These are phyloP conservation scores for Boletus rubroflammeus DNA, from an alignment of 768 basidiomycete genomes.

Conservation along the genomic window DNA sequence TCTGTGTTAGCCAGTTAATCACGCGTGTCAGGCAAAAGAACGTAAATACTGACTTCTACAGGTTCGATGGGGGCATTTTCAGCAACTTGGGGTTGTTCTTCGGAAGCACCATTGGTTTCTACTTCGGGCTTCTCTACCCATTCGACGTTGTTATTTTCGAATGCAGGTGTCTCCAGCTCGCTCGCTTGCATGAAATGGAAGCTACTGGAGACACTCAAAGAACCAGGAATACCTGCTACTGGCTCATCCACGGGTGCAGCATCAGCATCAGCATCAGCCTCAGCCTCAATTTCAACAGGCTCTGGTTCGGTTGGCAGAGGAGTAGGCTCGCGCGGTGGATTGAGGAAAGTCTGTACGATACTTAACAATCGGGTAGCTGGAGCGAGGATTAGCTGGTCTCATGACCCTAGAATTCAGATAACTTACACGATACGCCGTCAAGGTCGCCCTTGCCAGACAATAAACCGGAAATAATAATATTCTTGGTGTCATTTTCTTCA, in stretches of 20 bases:
- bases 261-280: no score
- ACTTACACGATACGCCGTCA: slow-evolving; percentile 62
- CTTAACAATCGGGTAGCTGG: slow-evolving; percentile 61
- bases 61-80: slow-evolving; percentile 13
- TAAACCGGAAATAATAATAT: slow-evolving; percentile 50
- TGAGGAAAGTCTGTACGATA: slow-evolving; percentile 50
- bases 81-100: slow-evolving; percentile 15
- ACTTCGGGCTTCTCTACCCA: slow-evolving; percentile 52
- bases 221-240: slow-evolving; percentile 41
- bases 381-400: slow-evolving; percentile 5
- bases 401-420: not conserved
- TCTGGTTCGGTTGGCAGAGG: slow-evolving; percentile 34
- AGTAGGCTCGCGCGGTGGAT: slow-evolving; percentile 39
- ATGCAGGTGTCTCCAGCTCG: slow-evolving; percentile 58
- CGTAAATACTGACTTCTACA: slow-evolving; percentile 32
- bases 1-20: slow-evolving; percentile 11
- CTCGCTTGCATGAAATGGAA: slow-evolving; percentile 83
- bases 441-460: slow-evolving; percentile 56
- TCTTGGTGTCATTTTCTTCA: slow-evolving; percentile 49
- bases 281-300: slow-evolving; percentile 29
- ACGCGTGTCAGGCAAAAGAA: not conserved
- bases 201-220: slow-evolving; percentile 44
- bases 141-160: slow-evolving; percentile 52
- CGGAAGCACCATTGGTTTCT: slow-evolving; percentile 13
- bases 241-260: slow-evolving; percentile 22